A percentile compares a stretch with the other conserved stretches of the same genome.
Evolutionary conservation across 768 basidiomycete genomes (phyloP).

Genomic region (Artomyces pyxidatus): DNA sequence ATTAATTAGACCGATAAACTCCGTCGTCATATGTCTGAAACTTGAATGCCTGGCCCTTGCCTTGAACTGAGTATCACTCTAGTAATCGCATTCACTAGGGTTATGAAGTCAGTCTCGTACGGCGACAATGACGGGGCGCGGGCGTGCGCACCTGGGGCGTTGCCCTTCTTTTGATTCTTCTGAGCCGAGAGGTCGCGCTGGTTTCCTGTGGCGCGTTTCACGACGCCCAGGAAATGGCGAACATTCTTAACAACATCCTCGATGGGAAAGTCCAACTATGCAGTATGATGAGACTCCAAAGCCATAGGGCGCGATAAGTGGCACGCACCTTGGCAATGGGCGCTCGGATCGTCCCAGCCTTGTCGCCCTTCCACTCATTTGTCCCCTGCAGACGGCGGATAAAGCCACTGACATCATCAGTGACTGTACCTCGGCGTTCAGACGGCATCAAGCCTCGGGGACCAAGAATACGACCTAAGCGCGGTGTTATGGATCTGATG

Average conservation of each 20-base stretch:
- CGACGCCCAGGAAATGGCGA: conserved; percentile 63
- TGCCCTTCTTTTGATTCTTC: conserved; percentile 29
- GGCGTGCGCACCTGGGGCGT: too few species aligned
- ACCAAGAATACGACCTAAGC: conserved; percentile 70
- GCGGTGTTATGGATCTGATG: conserved; percentile 69
- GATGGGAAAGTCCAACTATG: conserved; percentile 63
- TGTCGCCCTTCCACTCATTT: conserved; percentile 92
- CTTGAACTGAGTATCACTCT: conserved; percentile 79
- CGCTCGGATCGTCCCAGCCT: conserved; percentile 73
- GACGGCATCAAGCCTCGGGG: conserved; percentile 95
- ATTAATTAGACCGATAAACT: background rate
- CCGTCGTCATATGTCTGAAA: conserved; percentile 57
- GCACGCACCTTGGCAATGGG: conserved; percentile 68
- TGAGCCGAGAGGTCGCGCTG: conserved; percentile 41
- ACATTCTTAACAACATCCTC: conserved; percentile 76
- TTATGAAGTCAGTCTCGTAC: too few species aligned
- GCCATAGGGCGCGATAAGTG: too few species aligned
- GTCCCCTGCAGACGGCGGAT: conserved; percentile 73
- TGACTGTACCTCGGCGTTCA: conserved; percentile 88
- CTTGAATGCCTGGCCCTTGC: conserved; percentile 83
- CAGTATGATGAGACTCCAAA: too few species aligned
- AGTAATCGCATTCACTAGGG: conserved; percentile 62
- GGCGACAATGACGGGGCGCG: too few species aligned
- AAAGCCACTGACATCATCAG: conserved; percentile 78
- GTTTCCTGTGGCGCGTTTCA: conserved; percentile 71